Conservation (phyloP, 306 rosid genomes). For the Neltuma alba region DNA sequence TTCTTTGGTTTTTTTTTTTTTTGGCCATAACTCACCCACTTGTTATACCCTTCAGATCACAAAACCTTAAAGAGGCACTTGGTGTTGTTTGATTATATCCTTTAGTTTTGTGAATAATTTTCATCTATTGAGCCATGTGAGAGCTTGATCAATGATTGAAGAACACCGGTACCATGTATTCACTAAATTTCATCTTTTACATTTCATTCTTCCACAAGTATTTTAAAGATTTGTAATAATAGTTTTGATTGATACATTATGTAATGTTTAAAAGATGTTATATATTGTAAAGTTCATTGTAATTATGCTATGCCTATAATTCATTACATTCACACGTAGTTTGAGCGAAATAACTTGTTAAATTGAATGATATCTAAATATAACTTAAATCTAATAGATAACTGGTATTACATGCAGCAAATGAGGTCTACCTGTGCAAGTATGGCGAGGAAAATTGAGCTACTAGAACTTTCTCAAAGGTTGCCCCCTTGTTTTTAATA, state of each 20-base stretch:
- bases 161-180: too few relatives aligned
- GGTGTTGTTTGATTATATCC: background rate
- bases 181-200: background rate
- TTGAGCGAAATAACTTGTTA: too few relatives aligned
- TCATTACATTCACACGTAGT: too few relatives aligned
- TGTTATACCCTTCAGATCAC: too few relatives aligned
- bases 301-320: too few relatives aligned
- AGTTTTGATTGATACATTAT: background rate
- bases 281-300: too few relatives aligned
- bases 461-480: constrained; percentile 41
- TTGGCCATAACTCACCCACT: too few relatives aligned
- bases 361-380: too few relatives aligned
- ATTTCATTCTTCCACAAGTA: too few relatives aligned
- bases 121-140: background rate
- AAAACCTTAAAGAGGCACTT: too few relatives aligned
- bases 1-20: too few relatives aligned
- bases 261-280: background rate
- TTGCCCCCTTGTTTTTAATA: constrained; percentile 32
- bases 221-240: too few relatives aligned
- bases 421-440: constrained; percentile 45
- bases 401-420: constrained; percentile 43
- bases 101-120: background rate
- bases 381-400: background rate
- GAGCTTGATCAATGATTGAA: background rate
- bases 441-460: constrained; percentile 49